Percentiles rank a stretch among this genome's conserved stretches.
These are phyloP conservation scores for Saccharomycopsis vini DNA, from an alignment of 805 yeast species.

Conservation along the genomic window DNA sequence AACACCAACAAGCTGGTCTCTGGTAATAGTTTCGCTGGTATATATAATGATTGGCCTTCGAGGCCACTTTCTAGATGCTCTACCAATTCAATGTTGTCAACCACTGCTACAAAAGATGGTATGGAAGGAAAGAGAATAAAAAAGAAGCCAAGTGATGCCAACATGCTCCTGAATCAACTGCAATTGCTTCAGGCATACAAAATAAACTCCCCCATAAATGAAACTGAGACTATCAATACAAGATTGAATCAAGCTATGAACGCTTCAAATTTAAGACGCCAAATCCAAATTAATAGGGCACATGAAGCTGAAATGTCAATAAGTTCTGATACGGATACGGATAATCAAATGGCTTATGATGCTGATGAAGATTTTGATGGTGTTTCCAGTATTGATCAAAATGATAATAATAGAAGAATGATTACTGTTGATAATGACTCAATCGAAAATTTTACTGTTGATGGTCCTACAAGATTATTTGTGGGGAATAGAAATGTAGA, in stretches of 20 bases:
- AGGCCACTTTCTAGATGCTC: conserved; percentile 14
- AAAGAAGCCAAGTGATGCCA: not conserved
- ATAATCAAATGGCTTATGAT: not conserved
- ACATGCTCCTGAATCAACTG: not conserved
- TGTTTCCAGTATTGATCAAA: not conserved
- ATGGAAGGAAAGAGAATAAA: conserved; percentile 7
- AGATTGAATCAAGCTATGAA: not conserved
- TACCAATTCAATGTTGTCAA: conserved; percentile 12
- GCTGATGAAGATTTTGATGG: conserved; percentile 1
- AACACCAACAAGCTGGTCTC: too few species aligned
- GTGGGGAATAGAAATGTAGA: not conserved
- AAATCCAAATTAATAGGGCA: not conserved
- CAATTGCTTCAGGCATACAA: not conserved
- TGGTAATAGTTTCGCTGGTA: too few species aligned
- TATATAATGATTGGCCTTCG: conserved; percentile 8
- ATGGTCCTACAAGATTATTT: not conserved
- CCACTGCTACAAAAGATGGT: conserved; percentile 15
- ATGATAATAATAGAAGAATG: not conserved
- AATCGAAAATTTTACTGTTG: not conserved
- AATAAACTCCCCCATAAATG: not conserved
- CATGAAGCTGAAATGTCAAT: not conserved
- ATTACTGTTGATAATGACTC: not conserved
- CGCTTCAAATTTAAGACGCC: not conserved
- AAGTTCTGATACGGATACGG: not conserved
- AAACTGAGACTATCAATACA: not conserved